phyloP scores from a whole-genome alignment of 768 basidiomycete genomes.

The Auriculariales sp. region DNA sequence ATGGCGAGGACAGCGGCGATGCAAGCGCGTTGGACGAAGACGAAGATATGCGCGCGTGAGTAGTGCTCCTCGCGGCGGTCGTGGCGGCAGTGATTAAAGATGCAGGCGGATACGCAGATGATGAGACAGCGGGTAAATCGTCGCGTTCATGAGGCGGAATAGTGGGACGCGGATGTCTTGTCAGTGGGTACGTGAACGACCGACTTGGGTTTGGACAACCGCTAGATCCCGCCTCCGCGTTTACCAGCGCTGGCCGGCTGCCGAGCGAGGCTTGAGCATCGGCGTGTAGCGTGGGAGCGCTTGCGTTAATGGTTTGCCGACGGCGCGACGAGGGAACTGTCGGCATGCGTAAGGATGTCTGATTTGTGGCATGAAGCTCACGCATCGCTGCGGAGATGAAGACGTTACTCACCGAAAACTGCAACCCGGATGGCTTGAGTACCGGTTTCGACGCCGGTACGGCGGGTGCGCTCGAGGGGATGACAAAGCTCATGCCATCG shows the following conservation, averaged over 20 bases:
- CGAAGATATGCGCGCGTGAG: conserved; percentile 18
- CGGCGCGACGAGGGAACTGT: conserved; percentile 1
- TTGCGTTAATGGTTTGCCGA: not conserved
- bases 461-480: not conserved
- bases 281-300: not conserved
- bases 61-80: conserved; percentile 39
- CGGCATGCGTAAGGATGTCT: conserved; percentile 10
- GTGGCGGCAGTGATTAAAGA: conserved; percentile 33
- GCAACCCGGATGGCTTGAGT: conserved; percentile 4
- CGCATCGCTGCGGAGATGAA: not conserved
- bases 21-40: conserved; percentile 33
- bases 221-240: not conserved
- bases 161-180: conserved; percentile 15
- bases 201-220: not conserved
- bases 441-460: not conserved
- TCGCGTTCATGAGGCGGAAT: conserved; percentile 10
- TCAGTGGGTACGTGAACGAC: conserved; percentile 9
- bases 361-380: not conserved
- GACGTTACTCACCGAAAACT: conserved; percentile 1
- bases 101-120: conserved; percentile 23
- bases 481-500: conserved; percentile 1
- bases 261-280: not conserved
- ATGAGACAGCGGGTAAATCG: conserved; percentile 11
- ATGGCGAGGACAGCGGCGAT: conserved; percentile 31
- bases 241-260: not conserved